A percentile compares a stretch with the other conserved stretches of the same genome.
Evolutionary conservation across 768 basidiomycete genomes (phyloP).

Genomic region (Suillus tomentosus): DNA sequence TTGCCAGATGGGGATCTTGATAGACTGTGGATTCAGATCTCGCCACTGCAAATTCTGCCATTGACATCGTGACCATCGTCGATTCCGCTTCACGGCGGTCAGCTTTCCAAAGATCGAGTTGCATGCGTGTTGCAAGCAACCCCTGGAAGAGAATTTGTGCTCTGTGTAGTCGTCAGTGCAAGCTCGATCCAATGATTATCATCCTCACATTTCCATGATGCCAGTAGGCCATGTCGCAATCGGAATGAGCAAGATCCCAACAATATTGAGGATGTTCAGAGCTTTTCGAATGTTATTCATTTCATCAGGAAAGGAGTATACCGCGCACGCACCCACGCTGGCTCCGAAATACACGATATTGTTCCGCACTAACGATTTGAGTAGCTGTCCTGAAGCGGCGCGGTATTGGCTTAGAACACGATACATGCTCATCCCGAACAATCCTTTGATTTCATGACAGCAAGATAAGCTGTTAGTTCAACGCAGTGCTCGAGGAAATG

Average conservation of each 20-base stretch:
- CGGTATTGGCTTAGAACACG: neutral
- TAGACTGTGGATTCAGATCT: neutral
- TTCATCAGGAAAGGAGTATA: neutral
- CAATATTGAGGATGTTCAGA: neutral
- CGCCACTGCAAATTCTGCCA: neutral
- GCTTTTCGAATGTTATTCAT: neutral
- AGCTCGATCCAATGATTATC: neutral
- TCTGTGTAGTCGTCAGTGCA: neutral
- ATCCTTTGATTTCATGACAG: neutral
- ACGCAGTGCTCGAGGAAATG: too few relatives aligned
- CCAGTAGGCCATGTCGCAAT: neutral
- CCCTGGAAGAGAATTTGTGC: neutral
- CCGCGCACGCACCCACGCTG: neutral
- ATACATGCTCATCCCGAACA: neutral
- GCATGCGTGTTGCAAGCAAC: constrained; percentile 3
- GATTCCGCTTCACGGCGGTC: neutral
- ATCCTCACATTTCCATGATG: neutral
- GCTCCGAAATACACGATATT: constrained; percentile 5
- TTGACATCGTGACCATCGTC: neutral
- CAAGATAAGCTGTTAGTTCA: neutral
- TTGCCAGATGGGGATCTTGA: neutral
- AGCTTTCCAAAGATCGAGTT: constrained; percentile 2
- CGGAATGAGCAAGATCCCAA: neutral
- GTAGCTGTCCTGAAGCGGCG: neutral
- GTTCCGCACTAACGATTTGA: neutral